A percentile compares a stretch with the other conserved stretches of the same genome.
Evolutionary conservation across 768 basidiomycete species (phyloP).

Genomic region (Pleurotus cornucopiae): DNA sequence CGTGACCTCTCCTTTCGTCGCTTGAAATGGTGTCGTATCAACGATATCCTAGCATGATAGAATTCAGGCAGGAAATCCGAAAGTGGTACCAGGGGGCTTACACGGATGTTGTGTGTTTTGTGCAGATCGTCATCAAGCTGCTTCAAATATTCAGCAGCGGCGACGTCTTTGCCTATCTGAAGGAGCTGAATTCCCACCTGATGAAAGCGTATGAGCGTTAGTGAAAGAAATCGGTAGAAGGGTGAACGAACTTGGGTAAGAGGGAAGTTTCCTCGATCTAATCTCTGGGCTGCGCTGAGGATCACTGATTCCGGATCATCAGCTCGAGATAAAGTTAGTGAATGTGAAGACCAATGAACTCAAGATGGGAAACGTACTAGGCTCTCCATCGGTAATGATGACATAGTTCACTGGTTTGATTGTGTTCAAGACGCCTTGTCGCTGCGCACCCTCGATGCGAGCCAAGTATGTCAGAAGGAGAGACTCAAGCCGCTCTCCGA

Average conservation of each 20-base stretch:
- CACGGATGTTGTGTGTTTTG: slow-evolving; percentile 37
- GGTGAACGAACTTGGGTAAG: slow-evolving; percentile 40
- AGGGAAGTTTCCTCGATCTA: slow-evolving; percentile 50
- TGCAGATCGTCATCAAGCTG: slow-evolving; percentile 57
- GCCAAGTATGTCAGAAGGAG: slow-evolving; percentile 24
- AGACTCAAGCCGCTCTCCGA: slow-evolving; percentile 29
- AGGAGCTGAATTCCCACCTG: slow-evolving; percentile 70
- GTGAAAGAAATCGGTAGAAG: neutral
- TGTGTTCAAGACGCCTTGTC: slow-evolving; percentile 17
- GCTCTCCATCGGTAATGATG: slow-evolving; percentile 58
- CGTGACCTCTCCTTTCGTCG: slow-evolving; percentile 32
- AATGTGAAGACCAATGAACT: neutral
- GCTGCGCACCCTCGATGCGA: slow-evolving; percentile 23
- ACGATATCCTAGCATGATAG: slow-evolving; percentile 52
- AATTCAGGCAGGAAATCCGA: neutral
- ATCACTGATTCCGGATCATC: slow-evolving; percentile 51
- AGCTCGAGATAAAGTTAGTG: slow-evolving; percentile 25
- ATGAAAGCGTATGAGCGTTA: neutral
- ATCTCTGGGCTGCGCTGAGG: slow-evolving; percentile 37
- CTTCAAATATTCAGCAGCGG: slow-evolving; percentile 38
- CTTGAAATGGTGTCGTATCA: slow-evolving; percentile 58
- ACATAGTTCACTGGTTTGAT: slow-evolving; percentile 58
- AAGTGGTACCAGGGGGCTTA: slow-evolving; percentile 23
- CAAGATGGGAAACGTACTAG: slow-evolving; percentile 34
- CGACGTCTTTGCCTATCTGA: slow-evolving; percentile 53